Conservation (phyloP, 352 stramenopile species). For the Pythium coloratum region DNA sequence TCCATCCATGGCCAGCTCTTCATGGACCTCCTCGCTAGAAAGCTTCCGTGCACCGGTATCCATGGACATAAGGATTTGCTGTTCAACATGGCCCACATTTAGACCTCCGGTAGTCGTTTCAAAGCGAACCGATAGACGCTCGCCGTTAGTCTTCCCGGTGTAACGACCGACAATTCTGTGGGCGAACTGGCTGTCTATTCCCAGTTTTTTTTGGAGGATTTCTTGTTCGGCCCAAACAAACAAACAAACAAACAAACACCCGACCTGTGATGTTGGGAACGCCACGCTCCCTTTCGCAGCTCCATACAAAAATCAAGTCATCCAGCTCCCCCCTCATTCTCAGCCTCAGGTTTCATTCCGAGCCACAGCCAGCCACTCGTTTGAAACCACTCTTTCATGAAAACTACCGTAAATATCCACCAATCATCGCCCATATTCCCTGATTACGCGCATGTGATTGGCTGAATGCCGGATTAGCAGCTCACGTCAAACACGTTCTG, state of each 20-base stretch:
- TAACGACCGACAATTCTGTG: slow-evolving; percentile 19
- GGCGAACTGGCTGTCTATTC: slow-evolving; percentile 24
- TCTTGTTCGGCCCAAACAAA: neutral
- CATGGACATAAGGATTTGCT: neutral
- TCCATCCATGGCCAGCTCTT: neutral
- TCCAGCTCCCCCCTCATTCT: slow-evolving; percentile 16
- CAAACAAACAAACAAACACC: neutral
- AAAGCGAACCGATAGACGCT: slow-evolving; percentile 1
- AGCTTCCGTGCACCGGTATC: neutral
- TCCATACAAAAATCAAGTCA: slow-evolving; percentile 30
- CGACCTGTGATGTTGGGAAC: slow-evolving; percentile 1
- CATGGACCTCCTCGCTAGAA: neutral
- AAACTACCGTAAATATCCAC: slow-evolving; percentile 34
- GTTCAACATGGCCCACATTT: neutral
- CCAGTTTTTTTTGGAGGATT: neutral
- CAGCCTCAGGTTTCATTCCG: slow-evolving; percentile 32
- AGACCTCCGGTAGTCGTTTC: neutral
- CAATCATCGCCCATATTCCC: slow-evolving; percentile 28
- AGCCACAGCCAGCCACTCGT: slow-evolving; percentile 57
- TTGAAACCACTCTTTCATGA: slow-evolving; percentile 34
- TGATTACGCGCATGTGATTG: slow-evolving; percentile 21
- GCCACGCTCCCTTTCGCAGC: slow-evolving; percentile 24
- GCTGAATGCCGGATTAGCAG: slow-evolving; percentile 15
- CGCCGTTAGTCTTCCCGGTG: slow-evolving; percentile 4
- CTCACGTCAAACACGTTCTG: slow-evolving; percentile 34